Evolutionary conservation across 2,329 filamentous ascomycete genomes (phyloP), one percentile per base, ranked within the genome.

Genomic region (Aureobasidium musti): DNA sequence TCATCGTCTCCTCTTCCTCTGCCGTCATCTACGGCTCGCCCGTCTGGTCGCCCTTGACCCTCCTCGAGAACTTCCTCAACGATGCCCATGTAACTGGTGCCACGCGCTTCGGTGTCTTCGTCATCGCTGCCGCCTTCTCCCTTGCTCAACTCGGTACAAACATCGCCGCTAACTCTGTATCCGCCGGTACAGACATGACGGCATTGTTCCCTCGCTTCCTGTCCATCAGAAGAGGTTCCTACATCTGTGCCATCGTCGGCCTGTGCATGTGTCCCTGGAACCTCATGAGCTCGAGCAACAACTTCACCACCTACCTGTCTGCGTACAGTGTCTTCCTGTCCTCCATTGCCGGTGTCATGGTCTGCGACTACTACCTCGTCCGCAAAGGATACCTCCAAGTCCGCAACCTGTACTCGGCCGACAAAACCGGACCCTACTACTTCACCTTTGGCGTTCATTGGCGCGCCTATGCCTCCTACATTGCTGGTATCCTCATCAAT

Each of bases 301-400:
- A 54, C 47, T 97, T 97, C 81, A 95, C 91, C 0, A 96, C 91
- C 5, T 97, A 97, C 75, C 86, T 97, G 0, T 95, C 91, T 0
- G 90, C 93, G 1, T 97, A 97, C 81, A 92, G 90, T 4, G 92
- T 97, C 66, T 97, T 97, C 79, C 84, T 97, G 21, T 94, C 90
- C 67, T 92, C 90, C 49, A 96, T 97, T 69, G 92, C 92, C 0
- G 93, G 93, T n/a, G 91, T 96, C 70, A 95, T 97, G 80, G 82
- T 92, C 69, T 86, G 83, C 71, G 93, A 97, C 77, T 97, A 97
- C 81, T 97, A 96, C 78, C 69, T 90, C 66, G 91, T 97, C 5
- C 89, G 93, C 67, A 88, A 85, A 67, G 93, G 93, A 5, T 96
- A 92, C 75, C 82, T 95, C 2, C 86, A 92, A 70, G 82, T 94